Evolutionary conservation across 805 yeast genomes (phyloP).

Genomic region (Spathaspora gorwiae): DNA sequence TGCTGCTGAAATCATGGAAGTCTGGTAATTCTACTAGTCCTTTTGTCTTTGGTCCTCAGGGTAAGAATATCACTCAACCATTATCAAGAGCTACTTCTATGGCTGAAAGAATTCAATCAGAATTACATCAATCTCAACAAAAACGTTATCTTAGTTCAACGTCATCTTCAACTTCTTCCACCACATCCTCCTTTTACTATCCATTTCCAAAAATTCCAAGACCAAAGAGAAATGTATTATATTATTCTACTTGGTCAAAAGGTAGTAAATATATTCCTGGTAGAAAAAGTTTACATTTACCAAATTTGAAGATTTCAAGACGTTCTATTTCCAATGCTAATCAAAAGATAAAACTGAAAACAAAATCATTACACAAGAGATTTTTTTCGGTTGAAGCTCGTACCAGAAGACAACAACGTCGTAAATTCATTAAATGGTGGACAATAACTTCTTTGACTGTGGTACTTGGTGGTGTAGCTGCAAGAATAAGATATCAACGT

Average conservation of each 20-base stretch:
- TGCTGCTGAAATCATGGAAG: neutral
- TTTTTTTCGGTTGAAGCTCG: constrained; percentile 43
- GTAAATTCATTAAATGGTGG: constrained; percentile 48
- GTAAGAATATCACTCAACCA: constrained; percentile 38
- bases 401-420: constrained; percentile 32
- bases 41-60: constrained; percentile 29
- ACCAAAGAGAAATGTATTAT: constrained; percentile 50
- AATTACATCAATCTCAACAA: constrained; percentile 13
- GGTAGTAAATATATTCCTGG: constrained; percentile 18
- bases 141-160: constrained; percentile 14
- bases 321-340: constrained; percentile 35
- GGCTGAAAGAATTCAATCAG: constrained; percentile 21
- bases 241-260: constrained; percentile 44
- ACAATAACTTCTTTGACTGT: constrained; percentile 50
- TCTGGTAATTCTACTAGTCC: constrained; percentile 9
- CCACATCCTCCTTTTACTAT: constrained; percentile 19
- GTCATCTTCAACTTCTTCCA: neutral
- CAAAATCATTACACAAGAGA: constrained; percentile 33
- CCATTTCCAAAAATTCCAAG: constrained; percentile 53
- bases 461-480: constrained; percentile 51
- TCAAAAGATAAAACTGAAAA: constrained; percentile 29
- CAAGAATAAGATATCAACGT: constrained; percentile 37
- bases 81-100: constrained; percentile 37
- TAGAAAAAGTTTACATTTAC: constrained; percentile 13
- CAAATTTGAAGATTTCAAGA: constrained; percentile 20